Evolutionary conservation across 2,329 filamentous ascomycete genomes (phyloP).

Genomic region (Xylariaceae sp.): DNA sequence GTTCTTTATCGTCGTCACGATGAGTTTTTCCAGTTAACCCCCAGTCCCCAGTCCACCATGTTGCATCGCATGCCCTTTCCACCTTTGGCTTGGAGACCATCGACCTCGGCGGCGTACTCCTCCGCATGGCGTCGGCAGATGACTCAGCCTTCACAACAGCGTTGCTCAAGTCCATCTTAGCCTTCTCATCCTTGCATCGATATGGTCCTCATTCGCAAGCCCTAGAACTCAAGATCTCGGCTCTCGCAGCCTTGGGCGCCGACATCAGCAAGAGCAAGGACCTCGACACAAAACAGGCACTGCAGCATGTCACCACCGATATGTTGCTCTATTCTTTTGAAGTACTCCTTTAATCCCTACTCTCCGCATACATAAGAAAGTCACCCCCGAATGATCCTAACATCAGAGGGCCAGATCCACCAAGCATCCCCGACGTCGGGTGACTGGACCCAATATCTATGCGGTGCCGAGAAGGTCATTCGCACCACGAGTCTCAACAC

Average conservation of each 20-base stretch:
- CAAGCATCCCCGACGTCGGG: not conserved
- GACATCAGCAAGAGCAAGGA: not conserved
- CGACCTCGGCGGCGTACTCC: not conserved
- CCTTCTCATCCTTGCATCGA: slow-evolving; percentile 3
- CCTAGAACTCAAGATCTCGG: not conserved
- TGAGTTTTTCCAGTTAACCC: no score
- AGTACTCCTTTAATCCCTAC: not conserved
- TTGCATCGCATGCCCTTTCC: not conserved
- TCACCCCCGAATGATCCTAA: no score
- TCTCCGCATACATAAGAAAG: not conserved
- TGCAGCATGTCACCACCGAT: not conserved
- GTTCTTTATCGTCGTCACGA: not conserved
- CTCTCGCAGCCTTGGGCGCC: not conserved
- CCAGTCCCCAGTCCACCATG: not conserved
- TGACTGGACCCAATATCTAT: not conserved
- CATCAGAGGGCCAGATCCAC: not conserved
- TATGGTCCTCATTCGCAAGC: not conserved
- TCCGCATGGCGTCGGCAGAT: not conserved
- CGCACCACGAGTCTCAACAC: not conserved
- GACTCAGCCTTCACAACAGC: not conserved
- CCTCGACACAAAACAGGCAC: not conserved
- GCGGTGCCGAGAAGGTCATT: not conserved
- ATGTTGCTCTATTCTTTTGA: slow-evolving; percentile 8
- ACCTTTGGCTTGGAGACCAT: not conserved
- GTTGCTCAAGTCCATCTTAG: not conserved